A percentile compares a stretch with the other conserved stretches of the same genome.
These are phyloP conservation scores for Hypericum perforatum DNA, from an alignment of 345 rosid genomes.

Conservation along the genomic window DNA sequence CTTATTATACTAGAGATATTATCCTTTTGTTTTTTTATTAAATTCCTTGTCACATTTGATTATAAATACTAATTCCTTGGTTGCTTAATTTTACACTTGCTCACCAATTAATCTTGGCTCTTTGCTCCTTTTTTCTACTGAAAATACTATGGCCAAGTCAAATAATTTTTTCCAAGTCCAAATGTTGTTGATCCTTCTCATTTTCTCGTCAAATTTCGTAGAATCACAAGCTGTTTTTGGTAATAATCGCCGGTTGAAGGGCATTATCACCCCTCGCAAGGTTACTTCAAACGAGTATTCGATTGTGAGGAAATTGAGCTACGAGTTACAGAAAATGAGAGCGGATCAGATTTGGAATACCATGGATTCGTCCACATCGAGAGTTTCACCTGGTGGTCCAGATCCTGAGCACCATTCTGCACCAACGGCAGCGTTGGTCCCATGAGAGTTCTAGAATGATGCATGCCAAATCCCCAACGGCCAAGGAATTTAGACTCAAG, in stretches of 20 bases:
- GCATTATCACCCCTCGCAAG: conserved; percentile 6
- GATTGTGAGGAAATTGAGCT: conserved; percentile 13
- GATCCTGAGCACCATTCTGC: conserved; percentile 21
- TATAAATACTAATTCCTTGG: no score
- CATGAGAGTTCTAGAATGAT: not conserved
- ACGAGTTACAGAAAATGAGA: conserved; percentile 12
- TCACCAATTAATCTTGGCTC: no score
- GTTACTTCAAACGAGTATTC: conserved; percentile 10
- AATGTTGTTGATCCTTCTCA: no score
- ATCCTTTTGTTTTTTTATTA: not conserved
- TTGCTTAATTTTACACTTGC: no score
- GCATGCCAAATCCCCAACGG: no score
- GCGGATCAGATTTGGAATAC: conserved; percentile 3
- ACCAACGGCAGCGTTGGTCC: conserved; percentile 6
- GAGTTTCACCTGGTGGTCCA: conserved; percentile 34
- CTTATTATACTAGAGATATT: conserved; percentile 5
- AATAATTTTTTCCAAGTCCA: no score
- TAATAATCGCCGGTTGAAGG: conserved; percentile 10
- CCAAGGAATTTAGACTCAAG: no score
- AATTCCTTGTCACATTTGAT: conserved; percentile 2
- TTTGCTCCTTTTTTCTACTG: no score
- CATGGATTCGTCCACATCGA: not conserved
- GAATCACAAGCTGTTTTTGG: not conserved
- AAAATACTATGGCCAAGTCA: no score
- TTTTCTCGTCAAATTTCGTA: no score